A percentile compares a stretch with the other conserved stretches of the same genome.
These are phyloP conservation scores for Colletotrichum paranaense DNA, from an alignment of 2,329 filamentous ascomycete genomes.

Conservation along the genomic window DNA sequence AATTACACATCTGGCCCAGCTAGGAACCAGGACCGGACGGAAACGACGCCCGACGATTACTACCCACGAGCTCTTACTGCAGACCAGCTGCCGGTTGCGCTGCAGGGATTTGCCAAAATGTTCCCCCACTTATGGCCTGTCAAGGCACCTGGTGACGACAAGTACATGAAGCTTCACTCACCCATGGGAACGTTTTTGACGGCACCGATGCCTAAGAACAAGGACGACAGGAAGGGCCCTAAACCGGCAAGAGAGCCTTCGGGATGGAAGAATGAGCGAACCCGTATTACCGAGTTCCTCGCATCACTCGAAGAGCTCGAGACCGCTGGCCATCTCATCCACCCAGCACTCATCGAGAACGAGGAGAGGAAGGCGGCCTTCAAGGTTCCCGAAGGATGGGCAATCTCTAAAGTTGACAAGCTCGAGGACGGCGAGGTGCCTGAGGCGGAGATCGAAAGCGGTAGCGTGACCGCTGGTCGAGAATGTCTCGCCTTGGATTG, in stretches of 20 bases:
- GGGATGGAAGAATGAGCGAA: constrained; percentile 79
- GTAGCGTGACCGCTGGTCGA: constrained; percentile 85
- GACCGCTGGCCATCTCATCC: constrained; percentile 86
- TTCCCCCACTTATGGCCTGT: constrained; percentile 93
- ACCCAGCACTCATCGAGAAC: constrained; percentile 78
- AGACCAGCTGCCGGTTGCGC: constrained; percentile 61
- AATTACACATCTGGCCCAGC: constrained; percentile 50
- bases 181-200: constrained; percentile 87
- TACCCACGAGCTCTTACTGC: constrained; percentile 65
- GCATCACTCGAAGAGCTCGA: constrained; percentile 78
- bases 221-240: constrained; percentile 65
- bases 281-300: constrained; percentile 84
- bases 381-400: constrained; percentile 78
- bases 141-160: constrained; percentile 86
- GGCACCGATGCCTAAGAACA: constrained; percentile 75
- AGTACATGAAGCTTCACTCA: constrained; percentile 83
- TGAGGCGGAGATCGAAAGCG: constrained; percentile 78
- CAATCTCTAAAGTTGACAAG: constrained; percentile 77
- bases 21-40: constrained; percentile 40
- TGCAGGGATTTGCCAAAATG: constrained; percentile 80
- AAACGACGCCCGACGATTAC: constrained; percentile 68
- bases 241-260: constrained; percentile 72
- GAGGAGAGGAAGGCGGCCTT: constrained; percentile 65
- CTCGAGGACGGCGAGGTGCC: constrained; percentile 76
- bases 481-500: constrained; percentile 88